Conservation (phyloP, 441 rosid species). For the Corymbia calophylla region DNA sequence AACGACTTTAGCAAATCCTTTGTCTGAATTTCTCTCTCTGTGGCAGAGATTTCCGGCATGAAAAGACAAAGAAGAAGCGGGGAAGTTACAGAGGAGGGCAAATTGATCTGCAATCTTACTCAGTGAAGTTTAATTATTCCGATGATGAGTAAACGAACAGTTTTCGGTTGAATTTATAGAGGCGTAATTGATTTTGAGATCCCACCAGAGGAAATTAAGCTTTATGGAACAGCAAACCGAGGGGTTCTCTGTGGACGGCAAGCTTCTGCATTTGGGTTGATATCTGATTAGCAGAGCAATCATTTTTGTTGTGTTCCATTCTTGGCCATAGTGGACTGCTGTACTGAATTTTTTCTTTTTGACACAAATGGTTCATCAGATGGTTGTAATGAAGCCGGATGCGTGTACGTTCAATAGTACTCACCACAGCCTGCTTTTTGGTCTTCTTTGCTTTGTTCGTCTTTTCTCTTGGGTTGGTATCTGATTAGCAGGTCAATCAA, state of each 20-base stretch:
- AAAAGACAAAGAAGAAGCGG: constrained; percentile 97
- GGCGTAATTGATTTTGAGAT: background rate
- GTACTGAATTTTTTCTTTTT: background rate
- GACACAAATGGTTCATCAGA: background rate
- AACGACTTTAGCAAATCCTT: background rate
- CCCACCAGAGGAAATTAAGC: background rate
- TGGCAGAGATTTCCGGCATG: constrained; percentile 84
- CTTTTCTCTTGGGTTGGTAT: background rate
- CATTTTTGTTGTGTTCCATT: background rate
- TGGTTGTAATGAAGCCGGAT: background rate
- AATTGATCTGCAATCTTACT: constrained; percentile 80
- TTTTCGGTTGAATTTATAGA: background rate
- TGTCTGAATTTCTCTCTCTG: background rate
- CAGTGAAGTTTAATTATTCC: constrained; percentile 75
- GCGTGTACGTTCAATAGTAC: background rate
- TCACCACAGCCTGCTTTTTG: background rate
- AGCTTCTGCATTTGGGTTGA: background rate
- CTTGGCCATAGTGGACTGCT: background rate
- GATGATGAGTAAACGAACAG: constrained; percentile 54
- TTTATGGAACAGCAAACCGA: background rate
- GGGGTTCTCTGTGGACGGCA: background rate
- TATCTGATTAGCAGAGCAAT: background rate
- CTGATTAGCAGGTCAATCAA: too few relatives aligned
- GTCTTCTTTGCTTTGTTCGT: background rate
- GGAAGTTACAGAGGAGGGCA: constrained; percentile 92